Conservation (phyloP, 2,329 filamentous ascomycete genomes). For the Colletotrichum sp. region DNA sequence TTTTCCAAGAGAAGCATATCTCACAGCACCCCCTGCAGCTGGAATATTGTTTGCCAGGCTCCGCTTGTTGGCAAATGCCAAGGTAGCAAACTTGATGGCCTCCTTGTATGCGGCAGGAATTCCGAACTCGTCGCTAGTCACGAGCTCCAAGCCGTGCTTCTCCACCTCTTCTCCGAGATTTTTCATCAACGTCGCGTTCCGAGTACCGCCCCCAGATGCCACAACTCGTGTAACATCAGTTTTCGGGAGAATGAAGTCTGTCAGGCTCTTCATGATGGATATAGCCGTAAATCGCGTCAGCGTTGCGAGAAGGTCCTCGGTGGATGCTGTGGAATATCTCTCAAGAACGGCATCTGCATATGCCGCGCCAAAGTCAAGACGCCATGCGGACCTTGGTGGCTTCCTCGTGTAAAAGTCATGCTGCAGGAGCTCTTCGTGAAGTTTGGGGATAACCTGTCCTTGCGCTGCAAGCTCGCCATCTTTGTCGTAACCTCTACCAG, state of each 20-base stretch:
- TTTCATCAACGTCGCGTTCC: constrained; percentile 28
- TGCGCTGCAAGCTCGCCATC: constrained; percentile 29
- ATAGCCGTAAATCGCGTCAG: constrained; percentile 15
- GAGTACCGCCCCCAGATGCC: constrained; percentile 30
- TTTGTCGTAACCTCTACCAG: constrained; percentile 27
- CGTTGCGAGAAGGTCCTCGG: constrained; percentile 28
- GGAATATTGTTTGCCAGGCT: constrained; percentile 33
- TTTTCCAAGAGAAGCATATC: constrained; percentile 31
- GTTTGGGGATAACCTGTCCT: constrained; percentile 23
- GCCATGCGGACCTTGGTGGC: constrained; percentile 32
- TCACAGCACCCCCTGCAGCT: constrained; percentile 28
- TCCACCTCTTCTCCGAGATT: constrained; percentile 19
- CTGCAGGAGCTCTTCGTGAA: constrained; percentile 24
- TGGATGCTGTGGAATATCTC: constrained; percentile 19
- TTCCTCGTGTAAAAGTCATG: constrained; percentile 30
- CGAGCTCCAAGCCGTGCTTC: constrained; percentile 22
- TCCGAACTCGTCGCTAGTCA: constrained; percentile 29
- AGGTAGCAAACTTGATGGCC: constrained; percentile 34
- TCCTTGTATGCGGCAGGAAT: constrained; percentile 34
- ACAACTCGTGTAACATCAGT: constrained; percentile 23
- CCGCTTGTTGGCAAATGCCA: constrained; percentile 30
- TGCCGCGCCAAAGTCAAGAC: constrained; percentile 30
- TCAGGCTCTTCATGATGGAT: constrained; percentile 25
- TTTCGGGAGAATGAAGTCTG: constrained; percentile 28
- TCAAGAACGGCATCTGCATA: constrained; percentile 27